Conservation (phyloP, 371 early-diverging fungal genomes). For the Syncephalastrum contaminatum region DNA sequence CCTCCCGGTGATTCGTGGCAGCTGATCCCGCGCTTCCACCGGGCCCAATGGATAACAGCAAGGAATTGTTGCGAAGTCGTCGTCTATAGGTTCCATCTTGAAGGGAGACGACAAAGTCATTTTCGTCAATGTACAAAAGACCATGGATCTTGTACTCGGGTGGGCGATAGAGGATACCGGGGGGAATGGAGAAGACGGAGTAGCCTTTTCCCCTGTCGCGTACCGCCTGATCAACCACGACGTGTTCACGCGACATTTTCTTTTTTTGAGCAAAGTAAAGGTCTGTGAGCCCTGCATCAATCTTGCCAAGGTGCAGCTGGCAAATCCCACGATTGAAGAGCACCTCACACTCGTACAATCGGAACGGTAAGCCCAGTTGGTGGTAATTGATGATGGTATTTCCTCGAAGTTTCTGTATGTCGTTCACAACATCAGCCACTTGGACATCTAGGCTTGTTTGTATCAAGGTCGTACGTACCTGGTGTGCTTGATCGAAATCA, state of each 20-base stretch:
- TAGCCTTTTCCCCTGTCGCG: conserved; percentile 70
- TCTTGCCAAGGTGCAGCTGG: conserved; percentile 73
- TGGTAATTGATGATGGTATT: conserved; percentile 92
- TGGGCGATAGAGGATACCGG: conserved; percentile 79
- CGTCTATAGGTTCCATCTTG: conserved; percentile 3
- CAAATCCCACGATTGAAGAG: conserved; percentile 89
- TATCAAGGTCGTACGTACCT: conserved; percentile 26
- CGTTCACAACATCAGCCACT: neutral
- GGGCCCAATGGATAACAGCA: conserved; percentile 15
- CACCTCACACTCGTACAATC: conserved; percentile 86
- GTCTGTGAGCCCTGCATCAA: conserved; percentile 74
- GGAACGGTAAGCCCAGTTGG: conserved; percentile 88
- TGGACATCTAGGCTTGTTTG: too few species aligned
- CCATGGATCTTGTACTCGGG: conserved; percentile 65
- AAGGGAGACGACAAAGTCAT: conserved; percentile 23
- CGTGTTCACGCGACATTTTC: conserved; percentile 71
- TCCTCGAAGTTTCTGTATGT: conserved; percentile 74
- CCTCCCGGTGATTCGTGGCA: neutral
- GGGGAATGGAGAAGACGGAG: conserved; percentile 78
- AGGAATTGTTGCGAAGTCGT: conserved; percentile 28
- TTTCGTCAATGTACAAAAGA: conserved; percentile 24
- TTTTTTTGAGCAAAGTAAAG: conserved; percentile 71
- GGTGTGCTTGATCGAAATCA: conserved; percentile 73
- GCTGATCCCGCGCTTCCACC: too few species aligned
- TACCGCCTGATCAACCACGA: conserved; percentile 74